Conservation (phyloP, 2,329 filamentous ascomycete genomes). For the Ceratocystis diversiconidia region DNA sequence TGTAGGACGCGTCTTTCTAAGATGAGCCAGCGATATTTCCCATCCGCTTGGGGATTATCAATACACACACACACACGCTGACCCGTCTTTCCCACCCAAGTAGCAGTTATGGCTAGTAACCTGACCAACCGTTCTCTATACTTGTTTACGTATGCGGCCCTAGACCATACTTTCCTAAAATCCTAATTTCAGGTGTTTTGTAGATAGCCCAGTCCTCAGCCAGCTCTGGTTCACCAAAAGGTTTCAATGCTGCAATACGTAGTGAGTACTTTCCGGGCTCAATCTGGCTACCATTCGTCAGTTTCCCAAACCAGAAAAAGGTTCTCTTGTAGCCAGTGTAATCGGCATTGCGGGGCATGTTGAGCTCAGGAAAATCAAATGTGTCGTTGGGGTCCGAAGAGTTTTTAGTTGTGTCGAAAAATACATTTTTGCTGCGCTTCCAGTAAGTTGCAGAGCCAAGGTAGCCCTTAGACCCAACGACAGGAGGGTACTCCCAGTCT, state of each 20-base stretch:
- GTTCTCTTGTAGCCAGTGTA: slow-evolving; percentile 14
- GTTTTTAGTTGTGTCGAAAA: slow-evolving; percentile 2
- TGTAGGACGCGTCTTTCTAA: too few relatives aligned
- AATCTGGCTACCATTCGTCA: slow-evolving; percentile 23
- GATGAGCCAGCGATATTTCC: background rate
- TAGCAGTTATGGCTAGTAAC: background rate
- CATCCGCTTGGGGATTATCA: background rate
- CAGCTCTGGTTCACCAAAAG: slow-evolving; percentile 21
- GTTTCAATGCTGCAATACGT: slow-evolving; percentile 22
- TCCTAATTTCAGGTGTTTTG: slow-evolving; percentile 19
- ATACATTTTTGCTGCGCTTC: slow-evolving; percentile 3
- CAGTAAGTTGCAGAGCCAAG: slow-evolving; percentile 28
- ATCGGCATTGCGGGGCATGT: slow-evolving; percentile 28
- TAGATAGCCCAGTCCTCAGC: slow-evolving; percentile 22
- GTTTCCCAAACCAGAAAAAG: slow-evolving; percentile 23
- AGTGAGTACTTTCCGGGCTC: slow-evolving; percentile 22
- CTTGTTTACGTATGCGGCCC: background rate
- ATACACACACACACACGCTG: too few relatives aligned
- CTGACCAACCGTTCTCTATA: background rate
- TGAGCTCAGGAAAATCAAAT: slow-evolving; percentile 11
- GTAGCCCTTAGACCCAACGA: slow-evolving; percentile 28
- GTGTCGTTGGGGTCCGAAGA: slow-evolving; percentile 2
- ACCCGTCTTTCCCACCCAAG: background rate
- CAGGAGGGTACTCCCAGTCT: slow-evolving; percentile 31
- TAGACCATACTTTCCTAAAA: slow-evolving; percentile 8